Conservation (phyloP, 116 monocot species). For the Phalaenopsis hybrid region DNA sequence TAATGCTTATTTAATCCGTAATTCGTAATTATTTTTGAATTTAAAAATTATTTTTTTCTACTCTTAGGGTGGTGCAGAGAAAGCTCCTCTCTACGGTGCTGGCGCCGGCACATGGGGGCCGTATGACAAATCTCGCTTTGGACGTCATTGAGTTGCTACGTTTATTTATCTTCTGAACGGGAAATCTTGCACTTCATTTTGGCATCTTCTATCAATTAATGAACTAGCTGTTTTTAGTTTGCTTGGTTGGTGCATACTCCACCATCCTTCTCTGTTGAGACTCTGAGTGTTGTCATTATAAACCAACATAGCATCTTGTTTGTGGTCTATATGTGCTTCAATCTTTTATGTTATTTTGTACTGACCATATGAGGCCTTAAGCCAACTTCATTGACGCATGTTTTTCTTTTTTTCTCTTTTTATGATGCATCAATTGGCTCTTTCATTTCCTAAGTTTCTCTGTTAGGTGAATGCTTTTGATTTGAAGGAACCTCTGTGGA, state of each 20-base stretch:
- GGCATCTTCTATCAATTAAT: conserved; percentile 12
- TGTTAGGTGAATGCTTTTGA: background rate
- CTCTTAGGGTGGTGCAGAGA: conserved; percentile 45
- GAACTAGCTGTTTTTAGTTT: conserved; percentile 29
- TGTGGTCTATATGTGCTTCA: background rate
- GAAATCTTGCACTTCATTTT: conserved; percentile 2
- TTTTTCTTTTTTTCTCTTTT: background rate
- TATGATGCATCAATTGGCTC: background rate
- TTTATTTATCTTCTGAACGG: conserved; percentile 4
- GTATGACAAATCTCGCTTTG: conserved; percentile 35
- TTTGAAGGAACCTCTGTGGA: background rate
- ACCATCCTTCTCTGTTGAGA: conserved; percentile 4
- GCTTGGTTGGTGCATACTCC: conserved; percentile 17
- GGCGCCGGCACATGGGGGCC: conserved; percentile 46
- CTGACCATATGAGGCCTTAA: background rate
- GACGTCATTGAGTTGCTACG: conserved; percentile 23
- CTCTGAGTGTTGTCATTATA: conserved; percentile 5
- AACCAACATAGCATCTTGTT: background rate
- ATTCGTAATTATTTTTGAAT: background rate
- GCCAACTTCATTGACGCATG: background rate
- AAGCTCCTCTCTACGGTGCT: conserved; percentile 37
- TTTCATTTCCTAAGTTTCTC: background rate
- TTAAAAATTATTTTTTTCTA: background rate
- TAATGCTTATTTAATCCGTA: background rate
- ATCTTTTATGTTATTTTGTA: conserved; percentile 4